These are phyloP conservation scores for Pythium guiyangense DNA, from an alignment of 352 stramenopile species.

Conservation along the genomic window DNA sequence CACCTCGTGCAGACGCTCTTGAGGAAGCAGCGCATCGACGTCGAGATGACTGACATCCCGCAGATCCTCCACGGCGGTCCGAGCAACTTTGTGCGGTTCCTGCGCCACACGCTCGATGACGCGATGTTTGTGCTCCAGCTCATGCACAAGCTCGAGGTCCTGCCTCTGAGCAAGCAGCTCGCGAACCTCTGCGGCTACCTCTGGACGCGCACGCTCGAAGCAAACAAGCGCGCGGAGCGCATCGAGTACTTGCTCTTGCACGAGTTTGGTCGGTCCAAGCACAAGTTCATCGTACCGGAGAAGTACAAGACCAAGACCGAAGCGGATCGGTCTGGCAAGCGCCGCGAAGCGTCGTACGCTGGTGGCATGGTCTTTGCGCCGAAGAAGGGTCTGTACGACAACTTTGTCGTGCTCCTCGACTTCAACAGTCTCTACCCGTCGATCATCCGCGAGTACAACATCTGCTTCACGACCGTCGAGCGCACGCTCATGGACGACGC, in stretches of 20 bases:
- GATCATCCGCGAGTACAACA: slow-evolving; percentile 99
- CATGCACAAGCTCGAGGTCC: slow-evolving; percentile 97
- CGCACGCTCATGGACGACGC: slow-evolving; percentile 60
- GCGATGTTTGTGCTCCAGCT: slow-evolving; percentile 96
- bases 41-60: slow-evolving; percentile 95
- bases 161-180: slow-evolving; percentile 98
- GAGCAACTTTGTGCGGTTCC: slow-evolving; percentile 91
- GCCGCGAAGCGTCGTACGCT: slow-evolving; percentile 92
- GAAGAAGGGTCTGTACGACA: slow-evolving; percentile 99
- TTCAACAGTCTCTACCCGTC: slow-evolving; percentile 99
- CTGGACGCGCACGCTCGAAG: slow-evolving; percentile 96
- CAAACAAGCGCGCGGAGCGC: slow-evolving; percentile 95
- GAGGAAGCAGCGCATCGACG: slow-evolving; percentile 80
- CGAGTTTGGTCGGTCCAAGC: slow-evolving; percentile 92
- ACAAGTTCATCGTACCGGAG: slow-evolving; percentile 99
- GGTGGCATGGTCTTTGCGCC: slow-evolving; percentile 99
- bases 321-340: slow-evolving; percentile 50
- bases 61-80: slow-evolving; percentile 86
- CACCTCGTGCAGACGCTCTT: slow-evolving; percentile 93
- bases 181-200: slow-evolving; percentile 98
- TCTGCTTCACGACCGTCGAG: slow-evolving; percentile 99
- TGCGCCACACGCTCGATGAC: slow-evolving; percentile 94
- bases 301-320: slow-evolving; percentile 80
- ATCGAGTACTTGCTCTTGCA: slow-evolving; percentile 99
- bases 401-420: slow-evolving; percentile 99